Evolutionary conservation across 2,329 filamentous ascomycete genomes (phyloP).

Genomic region (Bipolaris cookei): DNA sequence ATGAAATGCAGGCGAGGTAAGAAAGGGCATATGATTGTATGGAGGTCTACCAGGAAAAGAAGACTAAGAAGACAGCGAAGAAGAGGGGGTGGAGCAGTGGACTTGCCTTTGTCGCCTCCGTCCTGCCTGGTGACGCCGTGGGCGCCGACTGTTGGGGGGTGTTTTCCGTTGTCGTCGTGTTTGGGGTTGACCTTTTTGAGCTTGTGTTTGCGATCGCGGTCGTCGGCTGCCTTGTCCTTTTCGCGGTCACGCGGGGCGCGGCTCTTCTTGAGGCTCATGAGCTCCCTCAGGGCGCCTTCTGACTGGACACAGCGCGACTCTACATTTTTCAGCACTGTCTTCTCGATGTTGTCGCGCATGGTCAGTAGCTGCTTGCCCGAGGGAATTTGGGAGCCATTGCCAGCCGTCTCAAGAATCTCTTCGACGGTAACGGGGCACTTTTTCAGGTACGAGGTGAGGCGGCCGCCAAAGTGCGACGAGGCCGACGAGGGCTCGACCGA

Average conservation of each 20-base stretch:
- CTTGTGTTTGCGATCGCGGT: conserved; percentile 54
- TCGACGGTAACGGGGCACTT: conserved; percentile 67
- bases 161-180: conserved; percentile 71
- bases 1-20: not conserved
- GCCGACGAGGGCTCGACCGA: conserved; percentile 46
- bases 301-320: conserved; percentile 66
- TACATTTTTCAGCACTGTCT: conserved; percentile 53
- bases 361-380: conserved; percentile 69
- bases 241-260: conserved; percentile 59
- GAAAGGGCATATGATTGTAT: not conserved
- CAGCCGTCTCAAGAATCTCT: conserved; percentile 70
- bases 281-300: conserved; percentile 74
- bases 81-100: not conserved
- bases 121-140: conserved; percentile 70
- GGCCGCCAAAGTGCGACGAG: conserved; percentile 68
- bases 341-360: conserved; percentile 71
- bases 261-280: conserved; percentile 70
- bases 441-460: conserved; percentile 61
- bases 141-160: conserved; percentile 66
- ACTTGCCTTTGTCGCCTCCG: conserved; percentile 63
- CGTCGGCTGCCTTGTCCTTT: conserved; percentile 57
- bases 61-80: not conserved
- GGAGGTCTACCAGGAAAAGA: too few species aligned
- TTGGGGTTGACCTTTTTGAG: conserved; percentile 73
- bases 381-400: conserved; percentile 58